Evolutionary conservation across 2,329 filamentous ascomycete species (phyloP).

Genomic region (Penicillium sp.): DNA sequence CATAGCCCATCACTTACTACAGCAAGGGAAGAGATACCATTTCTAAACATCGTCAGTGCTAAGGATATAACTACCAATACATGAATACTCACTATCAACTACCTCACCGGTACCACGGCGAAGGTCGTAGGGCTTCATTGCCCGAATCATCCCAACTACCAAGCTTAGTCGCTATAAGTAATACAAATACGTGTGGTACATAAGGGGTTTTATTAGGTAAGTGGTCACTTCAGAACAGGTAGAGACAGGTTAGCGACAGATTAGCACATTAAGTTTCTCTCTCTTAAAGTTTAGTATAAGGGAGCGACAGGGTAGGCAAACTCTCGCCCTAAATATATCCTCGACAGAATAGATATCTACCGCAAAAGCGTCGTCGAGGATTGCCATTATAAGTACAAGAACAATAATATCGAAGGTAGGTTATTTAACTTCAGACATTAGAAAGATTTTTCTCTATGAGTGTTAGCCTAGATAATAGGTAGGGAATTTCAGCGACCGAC

Average conservation of each 20-base stretch:
- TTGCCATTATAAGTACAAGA: neutral
- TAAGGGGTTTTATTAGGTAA: neutral
- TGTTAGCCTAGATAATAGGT: too few relatives aligned
- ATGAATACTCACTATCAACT: neutral
- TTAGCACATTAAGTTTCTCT: neutral
- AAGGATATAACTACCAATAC: neutral
- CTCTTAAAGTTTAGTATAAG: neutral
- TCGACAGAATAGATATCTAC: neutral
- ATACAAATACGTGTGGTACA: neutral
- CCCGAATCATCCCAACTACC: neutral
- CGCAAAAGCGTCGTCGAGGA: neutral
- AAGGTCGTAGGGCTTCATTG: neutral
- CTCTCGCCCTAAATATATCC: neutral
- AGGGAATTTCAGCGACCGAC: too few relatives aligned
- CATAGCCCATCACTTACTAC: constrained; percentile 16
- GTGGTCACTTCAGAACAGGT: neutral
- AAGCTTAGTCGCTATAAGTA: neutral
- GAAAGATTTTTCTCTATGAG: neutral
- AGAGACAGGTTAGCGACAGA: neutral
- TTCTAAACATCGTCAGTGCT: constrained; percentile 9
- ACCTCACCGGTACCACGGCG: neutral
- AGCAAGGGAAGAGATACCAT: constrained; percentile 19
- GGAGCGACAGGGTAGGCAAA: neutral
- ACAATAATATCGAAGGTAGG: neutral
- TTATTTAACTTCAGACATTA: neutral